A percentile compares a stretch with the other conserved stretches of the same genome.
Evolutionary conservation across 2,329 filamentous ascomycete genomes (phyloP).

Genomic region (Dendryphion nanum): DNA sequence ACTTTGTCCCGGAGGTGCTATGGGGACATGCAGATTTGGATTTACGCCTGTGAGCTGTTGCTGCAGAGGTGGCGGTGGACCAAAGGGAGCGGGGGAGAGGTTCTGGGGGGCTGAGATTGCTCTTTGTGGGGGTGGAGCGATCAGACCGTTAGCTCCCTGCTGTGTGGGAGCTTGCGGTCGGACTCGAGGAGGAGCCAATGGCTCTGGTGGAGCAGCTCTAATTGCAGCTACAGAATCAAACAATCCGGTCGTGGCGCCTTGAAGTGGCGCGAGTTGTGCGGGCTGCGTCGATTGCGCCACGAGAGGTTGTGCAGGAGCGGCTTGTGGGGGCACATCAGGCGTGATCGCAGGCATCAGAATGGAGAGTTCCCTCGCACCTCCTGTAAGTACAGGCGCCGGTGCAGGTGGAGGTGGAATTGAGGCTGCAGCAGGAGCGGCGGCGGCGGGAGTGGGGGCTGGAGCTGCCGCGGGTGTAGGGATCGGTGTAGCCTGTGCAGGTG

Average conservation of each 20-base stretch:
- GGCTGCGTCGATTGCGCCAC: constrained; percentile 41
- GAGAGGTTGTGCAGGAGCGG: constrained; percentile 47
- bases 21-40: constrained; percentile 56
- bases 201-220: constrained; percentile 38
- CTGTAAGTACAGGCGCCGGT: constrained; percentile 49
- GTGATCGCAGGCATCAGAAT: constrained; percentile 53
- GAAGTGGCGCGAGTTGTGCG: constrained; percentile 34
- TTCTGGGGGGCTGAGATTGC: constrained; percentile 87
- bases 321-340: constrained; percentile 41
- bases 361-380: constrained; percentile 68
- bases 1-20: constrained; percentile 74
- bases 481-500: constrained; percentile 40
- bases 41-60: constrained; percentile 69
- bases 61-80: constrained; percentile 68
- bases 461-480: constrained; percentile 43
- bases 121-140: constrained; percentile 75
- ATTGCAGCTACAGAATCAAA: constrained; percentile 38
- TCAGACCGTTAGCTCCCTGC: constrained; percentile 58
- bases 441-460: constrained; percentile 36
- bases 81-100: constrained; percentile 65
- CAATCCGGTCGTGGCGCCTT: constrained; percentile 45
- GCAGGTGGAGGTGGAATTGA: constrained; percentile 13
- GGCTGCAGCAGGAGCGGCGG: constrained; percentile 55
- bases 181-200: constrained; percentile 54
- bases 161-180: constrained; percentile 70